Conservation (phyloP, 495 filamentous ascomycete species). For the Penicillium psychrofluorescens region DNA sequence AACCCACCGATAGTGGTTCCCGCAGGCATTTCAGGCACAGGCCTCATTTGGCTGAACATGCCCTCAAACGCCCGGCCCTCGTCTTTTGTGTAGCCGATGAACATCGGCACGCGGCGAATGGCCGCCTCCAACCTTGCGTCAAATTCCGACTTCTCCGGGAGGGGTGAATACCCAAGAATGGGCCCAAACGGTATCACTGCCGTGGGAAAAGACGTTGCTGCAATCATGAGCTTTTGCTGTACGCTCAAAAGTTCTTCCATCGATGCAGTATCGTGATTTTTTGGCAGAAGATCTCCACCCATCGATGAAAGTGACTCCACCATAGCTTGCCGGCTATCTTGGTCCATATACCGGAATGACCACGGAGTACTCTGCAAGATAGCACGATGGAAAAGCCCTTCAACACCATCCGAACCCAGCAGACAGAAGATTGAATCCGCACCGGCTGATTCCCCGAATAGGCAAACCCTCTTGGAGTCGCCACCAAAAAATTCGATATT, state of each 20-base stretch:
- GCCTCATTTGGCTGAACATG: conserved; percentile 1
- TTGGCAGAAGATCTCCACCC: not conserved
- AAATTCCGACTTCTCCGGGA: conserved; percentile 3
- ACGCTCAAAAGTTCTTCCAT: conserved; percentile 1
- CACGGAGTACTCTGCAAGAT: conserved; percentile 8
- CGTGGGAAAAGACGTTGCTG: not conserved
- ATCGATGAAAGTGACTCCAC: too few relatives aligned
- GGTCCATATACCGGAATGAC: too few relatives aligned
- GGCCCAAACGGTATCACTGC: conserved; percentile 8
- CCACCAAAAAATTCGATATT: conserved; percentile 42
- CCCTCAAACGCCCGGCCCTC: conserved; percentile 6
- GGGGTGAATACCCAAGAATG: conserved; percentile 1
- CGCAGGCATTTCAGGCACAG: too few relatives aligned
- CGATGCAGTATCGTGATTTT: conserved; percentile 2
- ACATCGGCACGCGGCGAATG: conserved; percentile 1
- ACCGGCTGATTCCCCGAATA: conserved; percentile 43
- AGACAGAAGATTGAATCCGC: conserved; percentile 9
- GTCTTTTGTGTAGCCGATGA: conserved; percentile 7
- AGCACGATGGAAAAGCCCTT: conserved; percentile 6
- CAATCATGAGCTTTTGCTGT: conserved; percentile 3
- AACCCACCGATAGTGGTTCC: conserved; percentile 3
- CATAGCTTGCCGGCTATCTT: too few relatives aligned
- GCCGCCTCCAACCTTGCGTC: not conserved
- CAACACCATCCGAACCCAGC: not conserved
- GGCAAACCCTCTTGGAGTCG: conserved; percentile 34